Conservation (phyloP, 1,284 basidiomycete species). For the Apiotrichum porosum region DNA sequence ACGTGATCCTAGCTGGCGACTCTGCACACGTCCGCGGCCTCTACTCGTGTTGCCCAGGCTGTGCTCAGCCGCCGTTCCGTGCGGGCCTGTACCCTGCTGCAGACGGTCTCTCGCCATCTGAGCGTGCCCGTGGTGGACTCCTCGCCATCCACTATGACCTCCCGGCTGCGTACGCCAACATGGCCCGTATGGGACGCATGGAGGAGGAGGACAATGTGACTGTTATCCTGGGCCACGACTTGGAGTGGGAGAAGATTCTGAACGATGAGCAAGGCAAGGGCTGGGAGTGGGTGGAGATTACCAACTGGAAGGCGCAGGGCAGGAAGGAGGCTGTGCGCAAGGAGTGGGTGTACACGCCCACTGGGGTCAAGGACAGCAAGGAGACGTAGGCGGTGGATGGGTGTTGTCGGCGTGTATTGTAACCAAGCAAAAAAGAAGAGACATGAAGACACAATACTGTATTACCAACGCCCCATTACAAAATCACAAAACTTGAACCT, state of each 20-base stretch:
- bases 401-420: too few relatives aligned
- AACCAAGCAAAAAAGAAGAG: too few relatives aligned
- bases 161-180: conserved; percentile 13
- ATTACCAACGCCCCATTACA: too few relatives aligned
- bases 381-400: too few relatives aligned
- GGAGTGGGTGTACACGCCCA: conserved; percentile 10
- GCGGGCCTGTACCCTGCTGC: conserved; percentile 13
- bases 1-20: conserved; percentile 16
- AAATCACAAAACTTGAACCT: too few relatives aligned
- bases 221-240: conserved; percentile 16
- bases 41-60: conserved; percentile 16
- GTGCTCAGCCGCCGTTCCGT: conserved; percentile 11
- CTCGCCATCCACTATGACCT: conserved; percentile 18
- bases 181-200: conserved; percentile 19
- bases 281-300: conserved; percentile 15
- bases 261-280: conserved; percentile 7
- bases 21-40: conserved; percentile 17
- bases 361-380: not conserved
- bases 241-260: conserved; percentile 19
- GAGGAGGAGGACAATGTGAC: conserved; percentile 17
- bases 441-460: too few relatives aligned
- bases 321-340: conserved; percentile 6
- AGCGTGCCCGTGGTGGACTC: conserved; percentile 8
- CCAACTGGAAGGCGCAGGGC: conserved; percentile 13
- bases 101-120: conserved; percentile 8